Percentiles rank a stretch among this genome's conserved stretches.
phyloP scores from a whole-genome alignment of 257 asterid genomes.

The Przewalskia tangutica region DNA sequence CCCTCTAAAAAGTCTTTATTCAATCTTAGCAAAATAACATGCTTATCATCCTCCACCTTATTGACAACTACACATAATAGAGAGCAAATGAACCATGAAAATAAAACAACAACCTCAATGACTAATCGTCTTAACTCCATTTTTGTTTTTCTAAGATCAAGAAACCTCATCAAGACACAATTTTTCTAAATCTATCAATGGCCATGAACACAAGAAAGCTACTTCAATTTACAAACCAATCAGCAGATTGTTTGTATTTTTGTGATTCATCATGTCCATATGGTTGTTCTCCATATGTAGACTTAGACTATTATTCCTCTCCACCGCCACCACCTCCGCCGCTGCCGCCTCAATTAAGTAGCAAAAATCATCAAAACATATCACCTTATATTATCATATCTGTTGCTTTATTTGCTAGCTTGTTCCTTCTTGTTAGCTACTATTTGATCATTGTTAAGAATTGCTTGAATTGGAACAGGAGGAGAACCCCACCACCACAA shows the following conservation, averaged over 20 bases:
- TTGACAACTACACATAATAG: neutral
- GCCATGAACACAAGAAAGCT: slow-evolving; percentile 17
- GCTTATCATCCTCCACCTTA: neutral
- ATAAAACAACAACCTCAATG: neutral
- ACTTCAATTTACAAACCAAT: slow-evolving; percentile 5
- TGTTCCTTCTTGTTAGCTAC: slow-evolving; percentile 15
- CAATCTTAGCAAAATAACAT: neutral
- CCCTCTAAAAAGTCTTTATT: neutral
- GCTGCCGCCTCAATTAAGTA: neutral
- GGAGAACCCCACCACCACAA: neutral
- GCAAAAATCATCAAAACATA: neutral
- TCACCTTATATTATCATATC: slow-evolving; percentile 13
- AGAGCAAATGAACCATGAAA: neutral
- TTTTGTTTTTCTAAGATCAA: neutral
- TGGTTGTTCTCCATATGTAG: slow-evolving; percentile 11
- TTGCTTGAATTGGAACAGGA: slow-evolving; percentile 6
- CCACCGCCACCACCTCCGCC: neutral
- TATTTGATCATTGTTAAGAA: slow-evolving; percentile 16
- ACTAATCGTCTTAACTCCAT: neutral
- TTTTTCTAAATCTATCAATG: neutral
- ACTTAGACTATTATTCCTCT: neutral
- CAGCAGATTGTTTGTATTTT: slow-evolving; percentile 10
- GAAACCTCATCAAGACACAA: neutral
- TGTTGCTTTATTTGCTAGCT: slow-evolving; percentile 13
- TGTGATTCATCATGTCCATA: slow-evolving; percentile 18